Evolutionary conservation across 2,329 filamentous ascomycete species (phyloP), one percentile per base, ranked within the genome.

Genomic region (Ophiostoma angusticollis): DNA sequence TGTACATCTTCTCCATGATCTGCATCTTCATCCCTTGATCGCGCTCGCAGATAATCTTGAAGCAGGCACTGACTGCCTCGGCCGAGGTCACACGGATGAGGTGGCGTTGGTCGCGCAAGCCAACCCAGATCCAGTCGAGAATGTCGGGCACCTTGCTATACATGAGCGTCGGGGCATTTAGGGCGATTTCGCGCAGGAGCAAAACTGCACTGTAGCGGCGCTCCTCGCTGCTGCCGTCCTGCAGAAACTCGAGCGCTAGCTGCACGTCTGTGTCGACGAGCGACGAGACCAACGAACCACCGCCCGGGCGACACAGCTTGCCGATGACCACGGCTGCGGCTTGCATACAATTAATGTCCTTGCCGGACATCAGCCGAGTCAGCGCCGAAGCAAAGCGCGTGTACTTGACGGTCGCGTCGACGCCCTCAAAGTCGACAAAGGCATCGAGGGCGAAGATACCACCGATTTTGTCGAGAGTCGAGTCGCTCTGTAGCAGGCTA

Each of bases 221-320:
- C 55, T 89, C 89, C 63, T 98, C 91, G 50, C 93, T 79, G 48
- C 89, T 76, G 56, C 96, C 93, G 35, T 87, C 87, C 56, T 96
- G 89, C 41, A 98, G 74, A 84, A 87, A 96, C 63, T 98, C 91
- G 39, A 98, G 69, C 2, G 93, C 87, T 14, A 86, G 91, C 58
- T 95, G 93, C 45, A 96, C 87, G 60, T 98, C 89, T 39, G 86
- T 89, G 55, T 98, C 91, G 41, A 98, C 91, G 39, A 98, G 68
- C 59, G 96, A 89, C 7, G 89, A 93, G 31, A 93, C 94, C 47
- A 96, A 69, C 23, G 91, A 87, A 44, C 91, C 91, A 45, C 91
- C 91, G 45, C 91, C 91, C 0, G 91, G 91, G 49, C 84, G 80
- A 45, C 89, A 93, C 43, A 98, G 72, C 55, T 87, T 84, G 32